These are phyloP conservation scores for Zygosaccharomyces rouxii DNA, from an alignment of 805 yeast genomes.

Conservation along the genomic window DNA sequence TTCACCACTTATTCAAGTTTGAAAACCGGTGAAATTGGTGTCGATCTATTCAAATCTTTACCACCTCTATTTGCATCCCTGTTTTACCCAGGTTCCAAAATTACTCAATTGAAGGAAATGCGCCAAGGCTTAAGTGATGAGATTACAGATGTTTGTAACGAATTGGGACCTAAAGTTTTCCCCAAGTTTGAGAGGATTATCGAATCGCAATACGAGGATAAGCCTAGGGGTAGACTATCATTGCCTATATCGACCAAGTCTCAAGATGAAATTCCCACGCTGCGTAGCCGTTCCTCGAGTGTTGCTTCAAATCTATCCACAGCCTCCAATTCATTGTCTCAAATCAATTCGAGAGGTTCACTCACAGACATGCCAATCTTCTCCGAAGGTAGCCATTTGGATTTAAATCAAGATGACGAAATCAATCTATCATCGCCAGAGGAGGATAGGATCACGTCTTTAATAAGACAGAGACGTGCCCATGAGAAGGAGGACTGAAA, in stretches of 20 bases:
- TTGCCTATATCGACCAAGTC: slow-evolving; percentile 5
- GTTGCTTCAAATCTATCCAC: slow-evolving; percentile 35
- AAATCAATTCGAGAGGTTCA: slow-evolving; percentile 58
- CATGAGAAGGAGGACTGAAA: slow-evolving; percentile 22
- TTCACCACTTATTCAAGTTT: slow-evolving; percentile 83
- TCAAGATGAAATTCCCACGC: slow-evolving; percentile 3
- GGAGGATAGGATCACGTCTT: slow-evolving; percentile 19
- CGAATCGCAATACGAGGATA: slow-evolving; percentile 9
- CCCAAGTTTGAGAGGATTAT: slow-evolving; percentile 65
- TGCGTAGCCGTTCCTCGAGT: slow-evolving; percentile 30
- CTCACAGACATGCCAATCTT: slow-evolving; percentile 63
- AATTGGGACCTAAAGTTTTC: slow-evolving; percentile 78
- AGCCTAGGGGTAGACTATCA: slow-evolving; percentile 5
- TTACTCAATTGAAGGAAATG: slow-evolving; percentile 50
- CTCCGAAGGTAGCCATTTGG: slow-evolving; percentile 24
- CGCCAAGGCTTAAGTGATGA: slow-evolving; percentile 61
- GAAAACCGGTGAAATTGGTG: slow-evolving; percentile 83
- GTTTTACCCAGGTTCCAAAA: slow-evolving; percentile 40
- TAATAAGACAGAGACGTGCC: slow-evolving; percentile 30
- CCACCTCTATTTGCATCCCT: slow-evolving; percentile 57
- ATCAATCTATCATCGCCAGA: slow-evolving; percentile 11
- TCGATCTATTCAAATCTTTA: slow-evolving; percentile 76
- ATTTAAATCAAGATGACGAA: slow-evolving; percentile 9
- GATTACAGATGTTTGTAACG: slow-evolving; percentile 75
- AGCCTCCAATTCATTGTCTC: slow-evolving; percentile 54